Percentiles rank a stretch among this genome's conserved stretches.
Conservation (phyloP, 2,329 filamentous ascomycete species). For the Cytospora piceicola region DNA sequence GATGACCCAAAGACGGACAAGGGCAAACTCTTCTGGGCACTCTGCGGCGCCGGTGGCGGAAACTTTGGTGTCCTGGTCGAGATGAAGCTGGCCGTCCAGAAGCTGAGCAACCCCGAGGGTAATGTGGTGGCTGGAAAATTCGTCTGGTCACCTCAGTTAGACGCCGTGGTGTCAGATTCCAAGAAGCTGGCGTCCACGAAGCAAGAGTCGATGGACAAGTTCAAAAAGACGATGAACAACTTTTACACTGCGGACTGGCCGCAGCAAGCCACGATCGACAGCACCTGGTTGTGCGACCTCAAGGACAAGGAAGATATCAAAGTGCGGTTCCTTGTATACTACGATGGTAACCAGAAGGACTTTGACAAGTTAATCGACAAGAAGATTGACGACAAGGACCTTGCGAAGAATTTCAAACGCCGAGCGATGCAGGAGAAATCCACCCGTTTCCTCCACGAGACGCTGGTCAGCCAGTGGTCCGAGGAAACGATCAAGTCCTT, state of each 20-base stretch:
- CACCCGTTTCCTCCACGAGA: conserved; percentile 28
- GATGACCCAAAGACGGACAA: conserved; percentile 34
- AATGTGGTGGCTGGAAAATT: conserved; percentile 37
- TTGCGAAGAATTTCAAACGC: conserved; percentile 21
- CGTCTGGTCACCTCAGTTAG: conserved; percentile 32
- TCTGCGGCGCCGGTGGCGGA: conserved; percentile 45
- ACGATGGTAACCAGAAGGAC: not conserved
- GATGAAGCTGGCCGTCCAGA: conserved; percentile 37
- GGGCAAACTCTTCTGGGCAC: conserved; percentile 44
- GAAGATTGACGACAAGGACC: not conserved
- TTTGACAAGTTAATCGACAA: conserved; percentile 1
- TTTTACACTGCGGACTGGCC: conserved; percentile 28
- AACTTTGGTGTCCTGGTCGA: conserved; percentile 46
- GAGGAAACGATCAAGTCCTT: conserved; percentile 22
- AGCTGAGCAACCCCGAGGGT: conserved; percentile 8
- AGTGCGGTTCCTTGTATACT: conserved; percentile 23
- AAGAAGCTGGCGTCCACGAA: not conserved
- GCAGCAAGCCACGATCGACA: conserved; percentile 20
- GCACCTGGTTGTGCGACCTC: conserved; percentile 28
- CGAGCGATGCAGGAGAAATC: conserved; percentile 15
- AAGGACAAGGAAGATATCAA: conserved; percentile 7
- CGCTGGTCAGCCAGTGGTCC: conserved; percentile 26
- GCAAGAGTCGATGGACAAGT: too few species aligned
- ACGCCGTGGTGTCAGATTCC: not conserved
- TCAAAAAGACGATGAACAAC: conserved; percentile 18